Evolutionary conservation across 2,329 filamentous ascomycete genomes (phyloP).

Genomic region (Sporothrix globosa): DNA sequence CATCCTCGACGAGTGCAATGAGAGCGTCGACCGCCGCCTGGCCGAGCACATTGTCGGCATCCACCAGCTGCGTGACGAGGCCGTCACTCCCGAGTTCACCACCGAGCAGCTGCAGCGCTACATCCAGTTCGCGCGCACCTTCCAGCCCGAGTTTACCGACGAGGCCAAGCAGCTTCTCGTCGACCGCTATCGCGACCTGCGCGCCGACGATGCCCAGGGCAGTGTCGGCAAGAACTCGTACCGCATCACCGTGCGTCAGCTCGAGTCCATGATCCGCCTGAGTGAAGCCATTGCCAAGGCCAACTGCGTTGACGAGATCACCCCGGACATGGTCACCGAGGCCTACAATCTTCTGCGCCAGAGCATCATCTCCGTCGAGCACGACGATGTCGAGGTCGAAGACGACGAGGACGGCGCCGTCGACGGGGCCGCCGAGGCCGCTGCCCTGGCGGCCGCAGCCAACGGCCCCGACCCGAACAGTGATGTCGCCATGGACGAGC

Average conservation of each 20-base stretch:
- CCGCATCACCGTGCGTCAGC: constrained; percentile 92
- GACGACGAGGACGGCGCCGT: constrained; percentile 66
- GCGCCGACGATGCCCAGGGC: constrained; percentile 90
- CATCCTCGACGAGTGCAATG: constrained; percentile 94
- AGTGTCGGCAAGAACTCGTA: constrained; percentile 94
- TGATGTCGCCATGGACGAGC: constrained; percentile 49
- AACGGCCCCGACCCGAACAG: constrained; percentile 52
- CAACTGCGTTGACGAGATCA: constrained; percentile 91
- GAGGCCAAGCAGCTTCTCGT: constrained; percentile 86
- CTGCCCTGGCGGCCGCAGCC: constrained; percentile 25
- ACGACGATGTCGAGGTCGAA: constrained; percentile 94
- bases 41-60: constrained; percentile 94
- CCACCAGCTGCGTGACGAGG: constrained; percentile 89
- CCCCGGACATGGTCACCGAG: constrained; percentile 82
- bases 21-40: constrained; percentile 84
- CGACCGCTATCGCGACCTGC: constrained; percentile 91
- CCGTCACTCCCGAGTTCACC: constrained; percentile 88
- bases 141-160: constrained; percentile 87
- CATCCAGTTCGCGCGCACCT: constrained; percentile 93
- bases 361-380: constrained; percentile 96
- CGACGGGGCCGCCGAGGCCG: constrained; percentile 26
- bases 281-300: constrained; percentile 98
- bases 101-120: constrained; percentile 97
- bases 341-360: constrained; percentile 89
- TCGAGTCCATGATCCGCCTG: constrained; percentile 93